Conservation (phyloP, 768 basidiomycete genomes). For the Mycena rebaudengoi region DNA sequence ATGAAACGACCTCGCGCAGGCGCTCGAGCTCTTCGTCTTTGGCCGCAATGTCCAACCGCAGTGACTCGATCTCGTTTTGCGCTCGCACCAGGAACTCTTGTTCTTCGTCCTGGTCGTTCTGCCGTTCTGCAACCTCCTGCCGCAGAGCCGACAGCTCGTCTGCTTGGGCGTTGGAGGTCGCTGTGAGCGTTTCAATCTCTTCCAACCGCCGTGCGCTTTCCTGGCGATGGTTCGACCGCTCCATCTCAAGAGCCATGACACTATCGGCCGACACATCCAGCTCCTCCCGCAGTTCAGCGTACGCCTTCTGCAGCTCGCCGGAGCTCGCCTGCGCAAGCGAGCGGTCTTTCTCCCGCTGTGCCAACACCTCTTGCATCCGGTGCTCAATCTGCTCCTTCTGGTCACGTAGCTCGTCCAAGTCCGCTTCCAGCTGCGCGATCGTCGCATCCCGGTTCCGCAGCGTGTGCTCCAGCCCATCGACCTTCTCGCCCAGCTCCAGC, state of each 20-base stretch:
- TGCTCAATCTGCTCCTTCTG: slow-evolving; percentile 56
- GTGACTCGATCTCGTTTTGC: slow-evolving; percentile 74
- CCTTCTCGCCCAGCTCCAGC: slow-evolving; percentile 71
- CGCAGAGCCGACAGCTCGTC: slow-evolving; percentile 64
- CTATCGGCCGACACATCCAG: slow-evolving; percentile 62
- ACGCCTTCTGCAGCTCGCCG: slow-evolving; percentile 69
- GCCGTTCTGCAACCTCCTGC: slow-evolving; percentile 59
- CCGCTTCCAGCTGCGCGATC: slow-evolving; percentile 69
- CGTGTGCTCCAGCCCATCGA: slow-evolving; percentile 62
- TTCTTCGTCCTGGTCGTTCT: slow-evolving; percentile 63
- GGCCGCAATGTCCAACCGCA: slow-evolving; percentile 65
- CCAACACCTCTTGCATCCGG: slow-evolving; percentile 53
- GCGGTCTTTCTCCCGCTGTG: slow-evolving; percentile 62
- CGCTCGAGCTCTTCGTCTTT: slow-evolving; percentile 76
- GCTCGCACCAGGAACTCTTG: slow-evolving; percentile 68
- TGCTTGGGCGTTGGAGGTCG: slow-evolving; percentile 52
- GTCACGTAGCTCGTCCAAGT: slow-evolving; percentile 62
- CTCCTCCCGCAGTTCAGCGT: slow-evolving; percentile 68
- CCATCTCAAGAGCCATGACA: slow-evolving; percentile 67
- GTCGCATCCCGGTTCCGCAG: slow-evolving; percentile 62
- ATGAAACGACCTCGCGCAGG: slow-evolving; percentile 56
- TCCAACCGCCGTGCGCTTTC: slow-evolving; percentile 62
- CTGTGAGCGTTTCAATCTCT: slow-evolving; percentile 63
- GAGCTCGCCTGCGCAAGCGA: slow-evolving; percentile 56
- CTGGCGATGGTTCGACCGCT: slow-evolving; percentile 68